Base-by-base conservation (phyloP, 352 stramenopile species). In the Phytophthora crassamura region DNA sequence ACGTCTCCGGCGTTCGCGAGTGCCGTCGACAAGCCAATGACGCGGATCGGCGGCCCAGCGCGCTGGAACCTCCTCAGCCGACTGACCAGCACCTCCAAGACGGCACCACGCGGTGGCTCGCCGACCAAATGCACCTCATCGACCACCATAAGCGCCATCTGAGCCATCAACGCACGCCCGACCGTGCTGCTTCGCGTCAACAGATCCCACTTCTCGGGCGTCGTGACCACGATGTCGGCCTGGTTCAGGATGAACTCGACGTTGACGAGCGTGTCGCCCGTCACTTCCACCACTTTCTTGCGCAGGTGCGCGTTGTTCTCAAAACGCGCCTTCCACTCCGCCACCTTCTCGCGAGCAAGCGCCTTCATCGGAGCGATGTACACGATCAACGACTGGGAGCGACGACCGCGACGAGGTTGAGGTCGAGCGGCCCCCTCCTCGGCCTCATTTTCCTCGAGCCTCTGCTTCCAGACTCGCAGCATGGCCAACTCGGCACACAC, bases 361-460 rank as follows among this genome's bases (percentile, higher is more conserved):
- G 97, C 98, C 58, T 99, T 99, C 22, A 99, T 82, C 8, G 98
- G 97, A 12, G 97, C 97, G 45, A 99, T 98, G 73, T 99, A 99
- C 22, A 99, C 96, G 59, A 97, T 98, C 36, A 93, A 40, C 8
- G 78, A 81, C 15, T 67, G 67, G 6, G 25, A 40, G 35, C 63
- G 59, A 5, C 36, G 38, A 54, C 33, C 18, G 45, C 32, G 65
- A 5, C 30, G 47, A 42, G 40, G 40, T 12, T 55, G n/a, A n/a
- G n/a, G n/a, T n/a, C n/a, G 62, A 7, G 4, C 39, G 6, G 16
- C 25, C 33, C 28, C 34, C 4, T 18, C 34, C n/a, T 69, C 30
- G 20, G 11, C 16, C 20, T 55, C 45, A 6, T 49, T 57, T 10
- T 57, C 61, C 25, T 14, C 25, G 1, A 56, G 25, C 20, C 49